Base-by-base conservation (phyloP, 768 basidiomycete species). In the Saitozyma sp. region DNA sequence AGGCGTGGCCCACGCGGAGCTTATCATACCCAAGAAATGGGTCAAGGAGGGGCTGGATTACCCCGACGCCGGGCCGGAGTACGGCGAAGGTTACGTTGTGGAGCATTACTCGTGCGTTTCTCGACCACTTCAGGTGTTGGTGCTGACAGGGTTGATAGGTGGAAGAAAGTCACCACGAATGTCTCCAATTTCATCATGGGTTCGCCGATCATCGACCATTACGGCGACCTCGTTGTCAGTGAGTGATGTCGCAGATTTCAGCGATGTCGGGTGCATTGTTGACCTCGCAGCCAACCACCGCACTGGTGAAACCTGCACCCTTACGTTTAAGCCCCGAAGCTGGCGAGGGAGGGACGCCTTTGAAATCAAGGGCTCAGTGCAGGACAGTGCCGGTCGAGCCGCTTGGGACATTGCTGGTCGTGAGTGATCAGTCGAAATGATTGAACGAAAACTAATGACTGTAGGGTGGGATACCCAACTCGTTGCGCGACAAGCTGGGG, bases 261-360 rank as follows among this genome's bases (percentile, higher is more conserved):
- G 43, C 6, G 88, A 29, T 29, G 29, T 5, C 29, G 29, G 2
- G 45, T 46, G 11, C 45, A 46, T 11, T 6, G 45, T 46, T 46
- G 45, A 46, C 13, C 79, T 91, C 62, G 56, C 71, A 56, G 89
- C 87, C 45, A 98, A 98, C 70, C 93, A 97, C 75, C 86, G 91
- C 8, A 97, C 93, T 0, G 85, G 87, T 8, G 93, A 97, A 68
- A 86, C 84, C 53, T 96, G 92, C 68, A 83, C 90, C 0, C 82
- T 98, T 20, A 94, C 92, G 3, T 98, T 97, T 84, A 98, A 97
- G 80, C 94, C 94, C 3, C 85, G 93, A 60, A 92, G 92, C 3
- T 98, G 94, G 94, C 83, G 92, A 58, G 92, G 90, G 9, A 89
- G 86, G 70, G 89, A 95, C 64, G 92, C 93, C 0, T 92, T 84